These are phyloP conservation scores for Phialemonium atrogriseum DNA, from an alignment of 2,329 filamentous ascomycete species.

Conservation along the genomic window DNA sequence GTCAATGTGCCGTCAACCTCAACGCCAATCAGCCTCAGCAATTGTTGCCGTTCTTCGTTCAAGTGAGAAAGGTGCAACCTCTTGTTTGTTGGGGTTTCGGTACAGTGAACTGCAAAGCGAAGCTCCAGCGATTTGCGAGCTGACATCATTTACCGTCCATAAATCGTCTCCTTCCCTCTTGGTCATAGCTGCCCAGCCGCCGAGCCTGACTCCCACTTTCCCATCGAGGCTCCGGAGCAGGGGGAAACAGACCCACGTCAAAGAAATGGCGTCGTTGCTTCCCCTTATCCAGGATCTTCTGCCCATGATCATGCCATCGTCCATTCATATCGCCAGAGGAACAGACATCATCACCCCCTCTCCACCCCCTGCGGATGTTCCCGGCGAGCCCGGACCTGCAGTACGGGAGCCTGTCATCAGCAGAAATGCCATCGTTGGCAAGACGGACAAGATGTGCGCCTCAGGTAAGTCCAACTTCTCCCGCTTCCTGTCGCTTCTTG, in stretches of 20 bases:
- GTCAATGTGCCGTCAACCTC: too few relatives aligned
- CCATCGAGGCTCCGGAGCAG: background rate
- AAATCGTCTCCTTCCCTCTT: too few relatives aligned
- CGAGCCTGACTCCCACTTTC: too few relatives aligned
- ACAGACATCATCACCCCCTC: conserved; percentile 31
- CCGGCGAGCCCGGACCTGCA: conserved; percentile 18
- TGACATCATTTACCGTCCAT: too few relatives aligned
- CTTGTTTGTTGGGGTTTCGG: too few relatives aligned
- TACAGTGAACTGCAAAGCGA: too few relatives aligned
- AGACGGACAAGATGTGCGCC: conserved; percentile 58
- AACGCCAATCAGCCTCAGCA: too few relatives aligned
- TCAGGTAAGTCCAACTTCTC: conserved; percentile 38
- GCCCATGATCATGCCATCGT: conserved; percentile 49
- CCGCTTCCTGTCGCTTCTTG: conserved; percentile 3
- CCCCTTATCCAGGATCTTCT: conserved; percentile 49
- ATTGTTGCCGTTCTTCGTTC: too few relatives aligned
- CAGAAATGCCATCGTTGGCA: conserved; percentile 51
- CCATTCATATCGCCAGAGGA: conserved; percentile 48
- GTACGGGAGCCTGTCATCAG: conserved; percentile 24
- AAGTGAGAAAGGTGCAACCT: too few relatives aligned
- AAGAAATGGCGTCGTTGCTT: conserved; percentile 41
- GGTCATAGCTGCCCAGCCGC: too few relatives aligned
- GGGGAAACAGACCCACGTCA: background rate
- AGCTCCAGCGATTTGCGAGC: too few relatives aligned
- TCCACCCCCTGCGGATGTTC: conserved; percentile 31